Percentiles rank a stretch among this genome's conserved stretches.
These are phyloP conservation scores for Suhomyces yuchorum DNA, from an alignment of 1,139 yeast species.

Conservation along the genomic window DNA sequence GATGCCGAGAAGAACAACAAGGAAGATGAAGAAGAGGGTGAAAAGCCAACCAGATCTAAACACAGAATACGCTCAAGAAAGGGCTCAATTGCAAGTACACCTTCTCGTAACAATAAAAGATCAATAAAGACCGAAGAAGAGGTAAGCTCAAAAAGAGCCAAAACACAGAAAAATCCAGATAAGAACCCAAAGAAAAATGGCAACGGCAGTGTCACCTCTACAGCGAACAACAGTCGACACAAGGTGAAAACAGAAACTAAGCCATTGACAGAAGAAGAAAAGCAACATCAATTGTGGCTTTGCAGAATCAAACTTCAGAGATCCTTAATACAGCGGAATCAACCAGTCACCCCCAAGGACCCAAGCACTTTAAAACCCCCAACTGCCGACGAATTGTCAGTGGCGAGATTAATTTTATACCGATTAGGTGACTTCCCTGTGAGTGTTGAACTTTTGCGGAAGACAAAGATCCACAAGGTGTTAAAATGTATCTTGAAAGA, in stretches of 20 bases:
- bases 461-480: conserved; percentile 57
- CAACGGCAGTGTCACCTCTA: conserved; percentile 9
- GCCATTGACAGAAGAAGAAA: conserved; percentile 37
- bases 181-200: conserved; percentile 8
- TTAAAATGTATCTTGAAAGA: conserved; percentile 50
- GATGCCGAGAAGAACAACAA: conserved; percentile 14
- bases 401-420: conserved; percentile 54
- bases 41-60: conserved; percentile 6
- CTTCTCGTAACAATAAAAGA: conserved; percentile 13
- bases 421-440: conserved; percentile 54
- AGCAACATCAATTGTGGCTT: conserved; percentile 50
- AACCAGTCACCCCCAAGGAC: conserved; percentile 41
- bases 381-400: conserved; percentile 56
- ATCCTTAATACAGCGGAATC: conserved; percentile 47
- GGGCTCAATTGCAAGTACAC: conserved; percentile 2
- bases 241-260: conserved; percentile 15
- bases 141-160: conserved; percentile 4
- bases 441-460: conserved; percentile 54
- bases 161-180: conserved; percentile 3
- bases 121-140: conserved; percentile 2
- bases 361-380: conserved; percentile 40
- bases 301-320: conserved; percentile 50
- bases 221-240: conserved; percentile 6
- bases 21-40: conserved; percentile 16
- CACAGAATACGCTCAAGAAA: conserved; percentile 15